These are phyloP conservation scores for Isabelozyma pseudorhagii DNA, from an alignment of 805 yeast species.

Conservation along the genomic window DNA sequence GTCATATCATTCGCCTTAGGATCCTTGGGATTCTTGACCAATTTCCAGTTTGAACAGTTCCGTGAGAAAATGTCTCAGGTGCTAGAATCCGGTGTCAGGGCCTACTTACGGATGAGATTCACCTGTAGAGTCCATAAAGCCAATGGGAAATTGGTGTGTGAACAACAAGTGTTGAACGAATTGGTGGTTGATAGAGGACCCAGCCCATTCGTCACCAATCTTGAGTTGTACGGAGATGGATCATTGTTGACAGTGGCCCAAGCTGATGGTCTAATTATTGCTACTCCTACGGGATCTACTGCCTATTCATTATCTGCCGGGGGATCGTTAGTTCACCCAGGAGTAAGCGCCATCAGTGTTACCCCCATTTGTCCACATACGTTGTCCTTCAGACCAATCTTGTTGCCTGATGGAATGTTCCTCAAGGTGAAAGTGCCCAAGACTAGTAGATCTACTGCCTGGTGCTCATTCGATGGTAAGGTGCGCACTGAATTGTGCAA, in stretches of 20 bases:
- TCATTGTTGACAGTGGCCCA: constrained; percentile 83
- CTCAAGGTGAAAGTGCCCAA: constrained; percentile 77
- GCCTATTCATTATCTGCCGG: constrained; percentile 96
- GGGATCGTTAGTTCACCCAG: constrained; percentile 92
- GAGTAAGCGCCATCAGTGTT: constrained; percentile 85
- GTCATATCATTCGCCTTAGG: constrained; percentile 46
- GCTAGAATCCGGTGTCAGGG: constrained; percentile 64
- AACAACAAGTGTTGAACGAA: constrained; percentile 84
- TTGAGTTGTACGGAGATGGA: constrained; percentile 87
- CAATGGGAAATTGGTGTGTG: constrained; percentile 53
- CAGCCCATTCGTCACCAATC: constrained; percentile 84
- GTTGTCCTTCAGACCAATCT: constrained; percentile 84
- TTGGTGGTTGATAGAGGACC: constrained; percentile 92
- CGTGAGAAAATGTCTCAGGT: constrained; percentile 54
- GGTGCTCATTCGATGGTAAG: constrained; percentile 97
- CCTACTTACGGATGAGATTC: constrained; percentile 83
- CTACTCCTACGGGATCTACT: constrained; percentile 95
- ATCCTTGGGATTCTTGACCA: constrained; percentile 53
- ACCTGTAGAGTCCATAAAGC: constrained; percentile 65
- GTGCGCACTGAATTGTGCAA: constrained; percentile 73
- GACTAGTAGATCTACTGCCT: constrained; percentile 82
- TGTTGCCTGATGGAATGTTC: constrained; percentile 90
- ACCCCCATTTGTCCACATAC: constrained; percentile 98
- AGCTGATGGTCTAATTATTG: constrained; percentile 89
- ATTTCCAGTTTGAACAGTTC: constrained; percentile 75